A percentile compares a stretch with the other conserved stretches of the same genome.
These are phyloP conservation scores for Metschnikowia cubensis DNA, from an alignment of 805 yeast genomes.

Conservation along the genomic window DNA sequence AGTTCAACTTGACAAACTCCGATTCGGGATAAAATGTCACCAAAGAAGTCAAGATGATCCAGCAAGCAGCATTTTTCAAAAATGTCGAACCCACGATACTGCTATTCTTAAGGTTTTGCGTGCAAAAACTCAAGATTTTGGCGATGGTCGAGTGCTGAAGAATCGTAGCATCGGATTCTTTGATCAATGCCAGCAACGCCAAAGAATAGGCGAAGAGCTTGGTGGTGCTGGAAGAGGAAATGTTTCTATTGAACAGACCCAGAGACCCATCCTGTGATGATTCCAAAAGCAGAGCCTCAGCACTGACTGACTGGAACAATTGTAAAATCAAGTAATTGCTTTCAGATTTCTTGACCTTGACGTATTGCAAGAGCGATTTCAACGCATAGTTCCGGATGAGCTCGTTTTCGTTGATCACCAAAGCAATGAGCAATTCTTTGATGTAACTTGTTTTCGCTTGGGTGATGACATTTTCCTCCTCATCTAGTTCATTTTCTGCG, in stretches of 20 bases:
- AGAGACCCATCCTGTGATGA: conserved; percentile 1
- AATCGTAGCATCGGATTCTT: conserved; percentile 31
- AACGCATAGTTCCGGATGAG: conserved; percentile 36
- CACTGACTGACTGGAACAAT: conserved; percentile 27
- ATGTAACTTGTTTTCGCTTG: conserved; percentile 23
- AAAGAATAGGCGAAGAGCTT: conserved; percentile 33
- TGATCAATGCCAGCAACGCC: conserved; percentile 33
- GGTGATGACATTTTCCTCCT: conserved; percentile 20
- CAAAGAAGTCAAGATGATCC: conserved; percentile 39
- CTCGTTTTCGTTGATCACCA: conserved; percentile 31
- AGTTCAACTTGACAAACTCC: conserved; percentile 40
- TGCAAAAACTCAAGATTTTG: conserved; percentile 42
- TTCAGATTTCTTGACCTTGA: conserved; percentile 29
- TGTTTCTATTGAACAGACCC: conserved; percentile 17
- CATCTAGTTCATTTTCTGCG: conserved; percentile 14
- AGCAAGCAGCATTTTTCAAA: conserved; percentile 33
- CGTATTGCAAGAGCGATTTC: conserved; percentile 28
- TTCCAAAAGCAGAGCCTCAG: conserved; percentile 20
- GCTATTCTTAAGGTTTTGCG: conserved; percentile 41
- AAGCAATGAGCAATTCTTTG: conserved; percentile 27
- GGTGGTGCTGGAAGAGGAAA: conserved; percentile 17
- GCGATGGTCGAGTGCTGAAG: conserved; percentile 40
- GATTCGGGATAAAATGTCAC: conserved; percentile 39
- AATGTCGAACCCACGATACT: conserved; percentile 19
- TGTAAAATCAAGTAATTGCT: conserved; percentile 33